A percentile compares a stretch with the other conserved stretches of the same genome.
Evolutionary conservation across 148 eudicot genomes (phyloP).

Genomic region (Rheum nobile): DNA sequence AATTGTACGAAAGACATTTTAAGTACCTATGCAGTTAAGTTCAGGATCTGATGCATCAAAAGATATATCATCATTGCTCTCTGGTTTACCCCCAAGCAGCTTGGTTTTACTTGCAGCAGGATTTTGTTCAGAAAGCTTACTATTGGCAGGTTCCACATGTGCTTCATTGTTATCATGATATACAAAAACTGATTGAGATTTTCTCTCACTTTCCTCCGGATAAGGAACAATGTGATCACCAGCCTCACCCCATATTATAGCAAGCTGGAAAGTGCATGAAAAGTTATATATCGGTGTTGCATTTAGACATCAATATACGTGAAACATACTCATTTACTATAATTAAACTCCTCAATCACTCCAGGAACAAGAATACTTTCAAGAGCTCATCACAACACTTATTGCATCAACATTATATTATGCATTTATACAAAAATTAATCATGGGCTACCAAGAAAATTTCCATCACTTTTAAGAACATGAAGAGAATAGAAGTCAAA

Average conservation of each 20-base stretch:
- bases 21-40: conserved; percentile 26
- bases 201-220: conserved; percentile 42
- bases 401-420: not conserved
- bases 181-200: conserved; percentile 22
- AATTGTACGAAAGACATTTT: conserved; percentile 17
- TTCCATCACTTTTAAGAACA: not conserved
- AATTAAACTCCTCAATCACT: not conserved
- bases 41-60: conserved; percentile 28
- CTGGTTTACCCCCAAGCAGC: conserved; percentile 21
- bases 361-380: not conserved
- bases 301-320: not conserved
- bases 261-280: conserved; percentile 35
- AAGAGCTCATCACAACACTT: not conserved
- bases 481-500: not conserved
- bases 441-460: not conserved
- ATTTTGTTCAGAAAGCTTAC: conserved; percentile 29
- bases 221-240: conserved; percentile 70
- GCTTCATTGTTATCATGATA: conserved; percentile 24
- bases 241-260: conserved; percentile 77
- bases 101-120: conserved; percentile 16
- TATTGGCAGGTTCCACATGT: conserved; percentile 23
- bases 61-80: conserved; percentile 20
- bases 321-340: not conserved
- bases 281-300: not conserved
- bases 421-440: not conserved